phyloP scores from a whole-genome alignment of 1,284 basidiomycete genomes.

The Leccinum subrobustum region DNA sequence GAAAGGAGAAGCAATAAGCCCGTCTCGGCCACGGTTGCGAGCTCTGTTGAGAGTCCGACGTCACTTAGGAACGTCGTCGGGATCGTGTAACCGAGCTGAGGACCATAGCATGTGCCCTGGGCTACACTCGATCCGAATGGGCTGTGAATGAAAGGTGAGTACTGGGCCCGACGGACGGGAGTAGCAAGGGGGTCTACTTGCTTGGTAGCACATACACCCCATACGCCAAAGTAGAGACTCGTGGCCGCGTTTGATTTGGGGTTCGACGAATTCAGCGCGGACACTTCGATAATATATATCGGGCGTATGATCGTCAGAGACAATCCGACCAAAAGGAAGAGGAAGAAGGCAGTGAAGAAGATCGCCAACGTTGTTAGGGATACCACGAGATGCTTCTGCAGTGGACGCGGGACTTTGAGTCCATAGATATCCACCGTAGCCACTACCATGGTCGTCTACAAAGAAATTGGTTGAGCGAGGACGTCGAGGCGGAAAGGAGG shows the following conservation, averaged over 20 bases:
- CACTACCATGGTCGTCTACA: slow-evolving; percentile 1
- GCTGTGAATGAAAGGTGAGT: slow-evolving; percentile 9
- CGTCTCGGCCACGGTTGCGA: slow-evolving; percentile 48
- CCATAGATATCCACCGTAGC: slow-evolving; percentile 22
- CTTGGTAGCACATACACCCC: slow-evolving; percentile 70
- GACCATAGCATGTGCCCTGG: slow-evolving; percentile 52
- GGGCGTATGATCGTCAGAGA: slow-evolving; percentile 73
- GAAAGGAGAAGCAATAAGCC: slow-evolving; percentile 58
- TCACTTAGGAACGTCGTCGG: slow-evolving; percentile 40
- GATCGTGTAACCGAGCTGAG: slow-evolving; percentile 55
- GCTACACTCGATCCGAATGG: not conserved
- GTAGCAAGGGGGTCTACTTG: slow-evolving; percentile 16
- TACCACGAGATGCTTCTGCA: slow-evolving; percentile 45
- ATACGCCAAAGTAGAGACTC: slow-evolving; percentile 67
- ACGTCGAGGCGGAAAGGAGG: not conserved
- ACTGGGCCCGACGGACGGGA: not conserved
- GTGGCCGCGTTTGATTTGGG: slow-evolving; percentile 55
- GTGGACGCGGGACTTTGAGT: slow-evolving; percentile 32
- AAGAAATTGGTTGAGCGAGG: not conserved
- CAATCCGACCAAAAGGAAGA: slow-evolving; percentile 71
- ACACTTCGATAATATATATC: slow-evolving; percentile 64
- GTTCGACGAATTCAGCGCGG: slow-evolving; percentile 37
- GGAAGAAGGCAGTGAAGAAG: slow-evolving; percentile 58
- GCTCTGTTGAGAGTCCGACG: slow-evolving; percentile 42
- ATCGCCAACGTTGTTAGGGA: slow-evolving; percentile 46